Conservation (phyloP, 202 grass and related monocot species). For the Panicum virgatum region DNA sequence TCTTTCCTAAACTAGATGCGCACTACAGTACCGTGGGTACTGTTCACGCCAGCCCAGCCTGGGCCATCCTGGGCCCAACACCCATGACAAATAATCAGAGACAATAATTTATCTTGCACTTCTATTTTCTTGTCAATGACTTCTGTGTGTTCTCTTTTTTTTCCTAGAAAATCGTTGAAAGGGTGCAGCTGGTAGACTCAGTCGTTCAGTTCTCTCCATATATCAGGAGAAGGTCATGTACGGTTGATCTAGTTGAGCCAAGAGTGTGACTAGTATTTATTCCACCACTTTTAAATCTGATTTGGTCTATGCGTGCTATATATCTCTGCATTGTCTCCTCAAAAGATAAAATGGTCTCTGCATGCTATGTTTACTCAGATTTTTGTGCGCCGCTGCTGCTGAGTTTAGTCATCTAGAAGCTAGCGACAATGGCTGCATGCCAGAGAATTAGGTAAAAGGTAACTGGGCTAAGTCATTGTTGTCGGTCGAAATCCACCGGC, state of each 20-base stretch:
- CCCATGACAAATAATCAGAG: too few species aligned
- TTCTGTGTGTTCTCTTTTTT: neutral
- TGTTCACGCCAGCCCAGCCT: too few species aligned
- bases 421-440: neutral
- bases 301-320: too few species aligned
- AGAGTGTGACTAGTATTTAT: slow-evolving; percentile 3
- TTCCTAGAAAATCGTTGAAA: neutral
- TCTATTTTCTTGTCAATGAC: too few species aligned
- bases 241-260: neutral
- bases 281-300: neutral
- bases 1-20: too few species aligned
- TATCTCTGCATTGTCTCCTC: neutral
- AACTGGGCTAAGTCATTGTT: neutral
- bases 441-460: neutral
- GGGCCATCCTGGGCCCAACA: too few species aligned
- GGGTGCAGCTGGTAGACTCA: too few species aligned
- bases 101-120: too few species aligned
- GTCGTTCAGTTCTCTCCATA: neutral
- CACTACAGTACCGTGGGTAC: too few species aligned
- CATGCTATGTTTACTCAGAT: neutral
- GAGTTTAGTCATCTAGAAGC: slow-evolving; percentile 9
- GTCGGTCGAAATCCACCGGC: too few species aligned
- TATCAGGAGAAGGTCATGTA: neutral
- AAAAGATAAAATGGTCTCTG: neutral
- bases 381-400: neutral